These are phyloP conservation scores for Dichotomocladium elegans DNA, from an alignment of 371 early-diverging fungal species.

Conservation along the genomic window DNA sequence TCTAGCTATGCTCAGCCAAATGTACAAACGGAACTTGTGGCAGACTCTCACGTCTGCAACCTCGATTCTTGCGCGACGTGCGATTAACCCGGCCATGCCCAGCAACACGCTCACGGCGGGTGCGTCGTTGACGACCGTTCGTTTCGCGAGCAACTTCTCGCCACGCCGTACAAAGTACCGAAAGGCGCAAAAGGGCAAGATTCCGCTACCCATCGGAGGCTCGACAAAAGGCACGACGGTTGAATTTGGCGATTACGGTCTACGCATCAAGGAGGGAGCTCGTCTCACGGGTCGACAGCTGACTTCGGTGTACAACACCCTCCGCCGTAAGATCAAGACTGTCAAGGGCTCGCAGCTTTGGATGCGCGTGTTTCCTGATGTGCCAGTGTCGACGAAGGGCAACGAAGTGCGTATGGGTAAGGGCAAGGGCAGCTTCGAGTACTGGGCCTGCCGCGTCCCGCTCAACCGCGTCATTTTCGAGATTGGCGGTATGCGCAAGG, in stretches of 20 bases:
- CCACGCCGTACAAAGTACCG: constrained; percentile 80
- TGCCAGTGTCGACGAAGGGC: constrained; percentile 90
- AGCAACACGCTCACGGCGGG: not conserved
- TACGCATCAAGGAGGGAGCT: constrained; percentile 81
- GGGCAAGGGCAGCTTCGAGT: constrained; percentile 94
- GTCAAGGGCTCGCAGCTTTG: constrained; percentile 87
- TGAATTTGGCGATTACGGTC: constrained; percentile 86
- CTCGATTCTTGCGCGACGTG: not conserved
- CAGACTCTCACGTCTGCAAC: not conserved
- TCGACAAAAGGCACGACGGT: constrained; percentile 85
- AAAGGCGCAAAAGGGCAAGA: constrained; percentile 88
- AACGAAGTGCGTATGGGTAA: constrained; percentile 96
- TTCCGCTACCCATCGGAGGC: constrained; percentile 77
- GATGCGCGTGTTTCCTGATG: constrained; percentile 88
- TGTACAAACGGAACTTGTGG: constrained; percentile 8
- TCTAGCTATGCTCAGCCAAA: not conserved
- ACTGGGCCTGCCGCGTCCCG: constrained; percentile 89
- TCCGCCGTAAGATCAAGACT: constrained; percentile 78
- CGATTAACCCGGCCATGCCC: not conserved
- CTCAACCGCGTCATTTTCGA: constrained; percentile 87
- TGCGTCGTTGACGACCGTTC: not conserved
- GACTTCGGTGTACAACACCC: constrained; percentile 70
- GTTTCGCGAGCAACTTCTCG: constrained; percentile 57
- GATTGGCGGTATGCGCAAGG: constrained; percentile 70
- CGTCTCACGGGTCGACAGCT: constrained; percentile 83